These are phyloP conservation scores for Apiospora arundinis DNA, from an alignment of 2,329 filamentous ascomycete species.

Conservation along the genomic window DNA sequence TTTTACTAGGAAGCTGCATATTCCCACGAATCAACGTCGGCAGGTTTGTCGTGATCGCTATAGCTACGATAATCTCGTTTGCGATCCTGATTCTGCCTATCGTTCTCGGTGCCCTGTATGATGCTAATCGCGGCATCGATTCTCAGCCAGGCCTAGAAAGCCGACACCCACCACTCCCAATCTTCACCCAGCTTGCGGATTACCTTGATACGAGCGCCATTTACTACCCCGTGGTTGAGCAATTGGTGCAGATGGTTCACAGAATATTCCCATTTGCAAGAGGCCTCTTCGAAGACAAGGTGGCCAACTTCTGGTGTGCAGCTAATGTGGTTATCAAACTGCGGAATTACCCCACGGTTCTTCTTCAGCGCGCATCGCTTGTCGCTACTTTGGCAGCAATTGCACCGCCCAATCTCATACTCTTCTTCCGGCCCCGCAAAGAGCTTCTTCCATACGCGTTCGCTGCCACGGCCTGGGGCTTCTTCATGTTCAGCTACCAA, in stretches of 20 bases:
- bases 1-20: slow-evolving; percentile 85
- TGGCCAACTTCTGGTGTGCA: slow-evolving; percentile 97
- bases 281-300: slow-evolving; percentile 98
- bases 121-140: slow-evolving; percentile 68
- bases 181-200: slow-evolving; percentile 63
- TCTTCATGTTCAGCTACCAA: slow-evolving; percentile 97
- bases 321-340: slow-evolving; percentile 91
- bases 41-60: slow-evolving; percentile 76
- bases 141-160: slow-evolving; percentile 62
- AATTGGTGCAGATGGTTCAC: slow-evolving; percentile 83
- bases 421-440: slow-evolving; percentile 80
- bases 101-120: slow-evolving; percentile 72
- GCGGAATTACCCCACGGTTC: slow-evolving; percentile 69
- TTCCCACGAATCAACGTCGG: slow-evolving; percentile 71
- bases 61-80: slow-evolving; percentile 77
- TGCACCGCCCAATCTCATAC: slow-evolving; percentile 76
- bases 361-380: slow-evolving; percentile 80
- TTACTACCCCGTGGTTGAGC: slow-evolving; percentile 78
- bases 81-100: slow-evolving; percentile 78
- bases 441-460: slow-evolving; percentile 80
- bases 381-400: slow-evolving; percentile 78
- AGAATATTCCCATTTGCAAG: slow-evolving; percentile 95
- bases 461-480: slow-evolving; percentile 88
- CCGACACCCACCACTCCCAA: slow-evolving; percentile 66
- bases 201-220: slow-evolving; percentile 68